Evolutionary conservation across 2,329 filamentous ascomycete genomes (phyloP).

Genomic region (Fusarium hainanense): DNA sequence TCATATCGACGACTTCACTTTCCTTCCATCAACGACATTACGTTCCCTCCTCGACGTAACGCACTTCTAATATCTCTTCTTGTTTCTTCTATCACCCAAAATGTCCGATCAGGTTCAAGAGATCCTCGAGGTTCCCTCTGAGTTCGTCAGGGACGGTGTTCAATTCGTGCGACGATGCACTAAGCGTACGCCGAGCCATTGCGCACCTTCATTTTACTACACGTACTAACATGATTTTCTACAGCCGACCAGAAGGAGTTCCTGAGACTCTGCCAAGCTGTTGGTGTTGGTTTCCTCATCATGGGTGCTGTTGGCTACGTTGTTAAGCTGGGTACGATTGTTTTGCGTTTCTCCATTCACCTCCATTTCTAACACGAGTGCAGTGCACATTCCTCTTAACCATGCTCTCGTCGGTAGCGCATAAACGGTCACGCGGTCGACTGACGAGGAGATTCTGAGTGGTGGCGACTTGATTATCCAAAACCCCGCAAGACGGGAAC

Average conservation of each 20-base stretch:
- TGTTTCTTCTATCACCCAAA: slow-evolving; percentile 41
- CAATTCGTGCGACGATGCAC: slow-evolving; percentile 72
- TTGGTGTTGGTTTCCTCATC: slow-evolving; percentile 75
- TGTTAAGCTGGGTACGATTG: slow-evolving; percentile 72
- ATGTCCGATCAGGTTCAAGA: slow-evolving; percentile 78
- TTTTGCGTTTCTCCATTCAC: background rate
- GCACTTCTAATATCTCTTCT: slow-evolving; percentile 29
- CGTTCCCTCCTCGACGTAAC: slow-evolving; percentile 2
- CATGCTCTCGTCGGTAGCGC: slow-evolving; percentile 75
- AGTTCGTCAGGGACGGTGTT: slow-evolving; percentile 71
- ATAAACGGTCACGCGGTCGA: slow-evolving; percentile 56
- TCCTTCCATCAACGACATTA: slow-evolving; percentile 15
- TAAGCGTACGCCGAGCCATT: slow-evolving; percentile 61
- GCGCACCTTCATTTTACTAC: background rate
- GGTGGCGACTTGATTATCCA: slow-evolving; percentile 35
- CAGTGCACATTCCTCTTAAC: slow-evolving; percentile 77
- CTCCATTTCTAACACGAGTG: slow-evolving; percentile 16
- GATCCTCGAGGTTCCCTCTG: slow-evolving; percentile 74
- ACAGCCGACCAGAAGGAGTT: slow-evolving; percentile 58
- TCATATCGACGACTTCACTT: slow-evolving; percentile 28
- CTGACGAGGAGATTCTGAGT: slow-evolving; percentile 24
- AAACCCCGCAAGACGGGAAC: slow-evolving; percentile 18
- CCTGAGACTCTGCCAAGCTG: slow-evolving; percentile 64
- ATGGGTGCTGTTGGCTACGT: slow-evolving; percentile 78
- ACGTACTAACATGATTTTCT: slow-evolving; percentile 7